These are phyloP conservation scores for Fraxinus americana DNA, from an alignment of 257 asterid species.

Conservation along the genomic window DNA sequence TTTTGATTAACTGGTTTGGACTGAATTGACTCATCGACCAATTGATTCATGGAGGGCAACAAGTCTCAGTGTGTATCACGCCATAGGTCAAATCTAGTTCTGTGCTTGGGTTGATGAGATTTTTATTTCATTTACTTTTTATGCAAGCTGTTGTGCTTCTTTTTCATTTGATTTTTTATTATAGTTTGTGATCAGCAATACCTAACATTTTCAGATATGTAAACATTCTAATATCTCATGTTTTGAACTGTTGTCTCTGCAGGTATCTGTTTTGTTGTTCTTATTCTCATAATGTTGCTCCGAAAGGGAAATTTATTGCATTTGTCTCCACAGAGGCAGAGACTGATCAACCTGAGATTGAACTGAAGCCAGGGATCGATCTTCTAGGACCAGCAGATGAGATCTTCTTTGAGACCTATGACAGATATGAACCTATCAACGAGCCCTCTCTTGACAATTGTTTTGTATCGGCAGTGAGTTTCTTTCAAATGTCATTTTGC, in stretches of 20 bases:
- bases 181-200: too few species aligned
- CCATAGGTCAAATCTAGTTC: too few species aligned
- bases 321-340: slow-evolving; percentile 96
- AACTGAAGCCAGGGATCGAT: slow-evolving; percentile 85
- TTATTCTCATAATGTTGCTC: slow-evolving; percentile 97
- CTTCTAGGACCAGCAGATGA: slow-evolving; percentile 99
- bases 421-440: slow-evolving; percentile 87
- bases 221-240: slow-evolving; percentile 1
- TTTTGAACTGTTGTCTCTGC: slow-evolving; percentile 21
- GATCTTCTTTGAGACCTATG: slow-evolving; percentile 85
- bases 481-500: slow-evolving; percentile 20
- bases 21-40: too few species aligned
- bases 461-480: slow-evolving; percentile 82
- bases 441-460: slow-evolving; percentile 88
- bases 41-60: too few species aligned
- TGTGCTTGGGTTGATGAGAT: background rate
- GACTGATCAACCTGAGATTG: slow-evolving; percentile 82
- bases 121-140: too few species aligned
- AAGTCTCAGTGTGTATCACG: too few species aligned
- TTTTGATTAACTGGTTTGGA: too few species aligned
- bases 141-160: too few species aligned
- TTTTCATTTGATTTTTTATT: too few species aligned
- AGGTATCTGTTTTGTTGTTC: slow-evolving; percentile 98
- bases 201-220: too few species aligned
- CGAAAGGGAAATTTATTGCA: slow-evolving; percentile 91